Evolutionary conservation across 768 basidiomycete species (phyloP), one percentile per base, ranked within the genome.

Genomic region (Chalciporus pseudorubinellus): DNA sequence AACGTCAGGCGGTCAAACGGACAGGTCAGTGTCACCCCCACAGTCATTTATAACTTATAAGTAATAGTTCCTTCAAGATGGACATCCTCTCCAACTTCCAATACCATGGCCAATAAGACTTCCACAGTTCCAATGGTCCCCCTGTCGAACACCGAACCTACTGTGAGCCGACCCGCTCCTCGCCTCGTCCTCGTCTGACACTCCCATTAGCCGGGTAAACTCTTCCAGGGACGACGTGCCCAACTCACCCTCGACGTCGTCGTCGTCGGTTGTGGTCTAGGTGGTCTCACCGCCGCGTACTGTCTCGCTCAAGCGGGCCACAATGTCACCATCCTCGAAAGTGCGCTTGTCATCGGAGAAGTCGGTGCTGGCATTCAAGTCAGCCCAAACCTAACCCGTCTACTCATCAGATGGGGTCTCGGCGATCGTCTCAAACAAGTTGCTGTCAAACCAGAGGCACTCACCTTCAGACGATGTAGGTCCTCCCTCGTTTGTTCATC

Each of bases 311-410:
- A 69, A 18, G 72, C 74, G 0, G 79, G 79, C 2, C 79, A 81
- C 61, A 72, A 58, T 5, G 72, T 81, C 46, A 78, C 77, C 26
- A 65, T 81, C 44, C 64, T 81, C 33, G 80, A 81, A 55, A 58
- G 59, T 18, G 74, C 78, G 2, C 41, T 56, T 0, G 47, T 56
- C 3, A 64, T 77, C 13, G 56, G 76, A 1, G 78, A 79, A 50
- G 71, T 78, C 6, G 79, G 80, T 3, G 80, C 80, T 4, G 80
- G 80, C 11, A 80, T 82, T 31, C 80, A 80, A 59, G 59, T 78
- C 46, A 53, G 56, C 22, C 67, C 70, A 18, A 79, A 80, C 55
- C 39, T 79, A 14, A 71, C 68, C 18, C 66, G 75, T n/a, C 69
- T 80, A 10, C 65, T 82, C 45, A 67, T 74, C 31, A 69, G 77